Base-by-base conservation (phyloP, 2,329 filamentous ascomycete genomes). In the Aspergillus clavatus region DNA sequence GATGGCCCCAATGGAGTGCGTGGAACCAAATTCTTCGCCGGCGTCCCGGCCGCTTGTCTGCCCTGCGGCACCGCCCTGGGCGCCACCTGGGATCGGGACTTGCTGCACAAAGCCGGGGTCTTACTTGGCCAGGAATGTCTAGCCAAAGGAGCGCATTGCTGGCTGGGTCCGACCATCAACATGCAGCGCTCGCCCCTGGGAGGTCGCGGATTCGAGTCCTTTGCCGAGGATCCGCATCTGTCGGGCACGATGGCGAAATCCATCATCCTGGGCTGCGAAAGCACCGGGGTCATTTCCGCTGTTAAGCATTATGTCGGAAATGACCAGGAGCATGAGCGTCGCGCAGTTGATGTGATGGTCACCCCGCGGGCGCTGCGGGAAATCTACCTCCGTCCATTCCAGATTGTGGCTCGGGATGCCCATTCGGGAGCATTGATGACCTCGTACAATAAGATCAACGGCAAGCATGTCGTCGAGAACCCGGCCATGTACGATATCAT, bases 1-100 rank as follows among this genome's bases (percentile, higher is more conserved):
- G 84, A 87, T 55, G 83, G 84, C 0, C 84, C 84, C 28, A 86
- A 86, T 61, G 84, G 84, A 40, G 78, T 84, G 26, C 74, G 84
- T 52, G 83, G 83, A 40, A 81, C 78, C 38, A 80, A 78, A 54
- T 86, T 84, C 72, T 86, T 86, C 67, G 79, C 82, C 53, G 80
- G 82, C 42, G 67, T 75, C 24, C 73, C 72, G 19, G 76, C 80
- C 1, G 79, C 79, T n/a, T 82, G 79, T 55, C 76, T 83, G 52
- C 79, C 80, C 8, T 81, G 79, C 49, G 78, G 78, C 18, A 80
- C 78, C 0, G 75, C 71, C 1, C 69, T 83, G 5, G 80, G 76
- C 22, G 71, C 80, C 4, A 82, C 79, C 19, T 83, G 78, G 59
- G 80, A 83, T 61, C 63, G 68, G 23, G 62, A 72, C 5, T 71